Percentiles rank a stretch among this genome's conserved stretches.
Conservation (phyloP, 164 flowering plant species). For the Buxus sempervirens region DNA sequence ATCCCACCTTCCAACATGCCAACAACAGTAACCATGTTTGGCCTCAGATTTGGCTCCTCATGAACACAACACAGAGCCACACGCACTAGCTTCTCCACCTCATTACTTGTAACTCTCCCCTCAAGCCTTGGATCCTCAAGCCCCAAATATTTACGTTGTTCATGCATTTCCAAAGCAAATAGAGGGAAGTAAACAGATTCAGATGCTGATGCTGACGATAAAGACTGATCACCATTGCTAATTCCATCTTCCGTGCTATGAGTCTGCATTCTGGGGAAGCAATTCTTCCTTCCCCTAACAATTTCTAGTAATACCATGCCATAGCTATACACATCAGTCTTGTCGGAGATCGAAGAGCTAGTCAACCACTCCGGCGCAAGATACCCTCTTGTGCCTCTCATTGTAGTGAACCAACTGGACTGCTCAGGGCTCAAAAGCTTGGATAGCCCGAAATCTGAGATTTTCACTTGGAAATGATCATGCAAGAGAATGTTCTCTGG, state of each 20-base stretch:
- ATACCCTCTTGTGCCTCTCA: constrained; percentile 95
- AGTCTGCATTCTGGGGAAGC: constrained; percentile 30
- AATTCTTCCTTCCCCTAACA: constrained; percentile 81
- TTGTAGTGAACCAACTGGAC: constrained; percentile 72
- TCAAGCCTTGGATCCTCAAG: constrained; percentile 72
- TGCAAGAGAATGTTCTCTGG: constrained; percentile 88
- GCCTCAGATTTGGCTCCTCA: constrained; percentile 77
- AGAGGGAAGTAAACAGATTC: constrained; percentile 63
- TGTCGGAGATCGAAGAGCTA: constrained; percentile 77
- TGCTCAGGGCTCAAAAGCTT: constrained; percentile 72
- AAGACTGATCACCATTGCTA: constrained; percentile 27
- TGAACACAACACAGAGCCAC: constrained; percentile 87
- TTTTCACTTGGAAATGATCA: constrained; percentile 59
- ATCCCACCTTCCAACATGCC: constrained; percentile 81
- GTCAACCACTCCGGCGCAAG: constrained; percentile 98
- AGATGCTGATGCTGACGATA: constrained; percentile 29
- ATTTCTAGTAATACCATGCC: constrained; percentile 91
- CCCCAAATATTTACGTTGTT: constrained; percentile 63
- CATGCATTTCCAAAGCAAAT: constrained; percentile 83
- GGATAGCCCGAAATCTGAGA: constrained; percentile 90
- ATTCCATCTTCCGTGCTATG: constrained; percentile 28
- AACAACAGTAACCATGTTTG: constrained; percentile 69
- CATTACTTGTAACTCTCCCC: constrained; percentile 57
- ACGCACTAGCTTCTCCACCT: constrained; percentile 68
- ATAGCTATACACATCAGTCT: constrained; percentile 89